Conservation (phyloP, 768 basidiomycete genomes). For the Pleurotus tuoliensis region DNA sequence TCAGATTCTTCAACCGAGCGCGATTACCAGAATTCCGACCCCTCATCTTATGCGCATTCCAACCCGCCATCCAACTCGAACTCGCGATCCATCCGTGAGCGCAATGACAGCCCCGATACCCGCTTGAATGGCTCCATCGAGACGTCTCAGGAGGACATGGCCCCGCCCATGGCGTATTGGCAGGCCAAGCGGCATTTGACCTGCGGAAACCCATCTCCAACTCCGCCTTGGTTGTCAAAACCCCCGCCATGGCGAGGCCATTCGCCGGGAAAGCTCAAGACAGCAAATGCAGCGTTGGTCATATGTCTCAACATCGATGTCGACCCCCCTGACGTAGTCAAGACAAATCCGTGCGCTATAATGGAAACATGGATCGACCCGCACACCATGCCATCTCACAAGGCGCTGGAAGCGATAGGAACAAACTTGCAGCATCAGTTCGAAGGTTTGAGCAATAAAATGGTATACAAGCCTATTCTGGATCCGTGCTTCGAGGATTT, state of each 20-base stretch:
- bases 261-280: slow-evolving; percentile 84
- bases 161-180: slow-evolving; percentile 78
- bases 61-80: slow-evolving; percentile 3
- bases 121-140: slow-evolving; percentile 42
- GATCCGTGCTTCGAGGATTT: slow-evolving; percentile 96
- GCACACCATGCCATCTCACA: slow-evolving; percentile 84
- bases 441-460: slow-evolving; percentile 91
- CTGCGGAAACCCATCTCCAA: slow-evolving; percentile 79
- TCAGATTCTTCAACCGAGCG: slow-evolving; percentile 7
- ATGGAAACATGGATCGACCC: slow-evolving; percentile 99
- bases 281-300: slow-evolving; percentile 82
- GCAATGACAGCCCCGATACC: slow-evolving; percentile 27
- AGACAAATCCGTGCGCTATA: slow-evolving; percentile 93
- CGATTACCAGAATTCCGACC: slow-evolving; percentile 6
- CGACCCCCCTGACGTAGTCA: slow-evolving; percentile 96
- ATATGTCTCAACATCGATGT: slow-evolving; percentile 96
- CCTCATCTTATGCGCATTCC: slow-evolving; percentile 1
- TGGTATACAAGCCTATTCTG: slow-evolving; percentile 89
- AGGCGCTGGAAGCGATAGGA: slow-evolving; percentile 92
- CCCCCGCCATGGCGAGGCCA: slow-evolving; percentile 77
- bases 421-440: slow-evolving; percentile 93
- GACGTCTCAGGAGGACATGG: slow-evolving; percentile 35
- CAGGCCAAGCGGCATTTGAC: slow-evolving; percentile 88
- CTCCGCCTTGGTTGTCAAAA: slow-evolving; percentile 61
- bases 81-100: background rate